A percentile compares a stretch with the other conserved stretches of the same genome.
Conservation (phyloP, 2,329 filamentous ascomycete species). For the Aspergillaceae sp. region DNA sequence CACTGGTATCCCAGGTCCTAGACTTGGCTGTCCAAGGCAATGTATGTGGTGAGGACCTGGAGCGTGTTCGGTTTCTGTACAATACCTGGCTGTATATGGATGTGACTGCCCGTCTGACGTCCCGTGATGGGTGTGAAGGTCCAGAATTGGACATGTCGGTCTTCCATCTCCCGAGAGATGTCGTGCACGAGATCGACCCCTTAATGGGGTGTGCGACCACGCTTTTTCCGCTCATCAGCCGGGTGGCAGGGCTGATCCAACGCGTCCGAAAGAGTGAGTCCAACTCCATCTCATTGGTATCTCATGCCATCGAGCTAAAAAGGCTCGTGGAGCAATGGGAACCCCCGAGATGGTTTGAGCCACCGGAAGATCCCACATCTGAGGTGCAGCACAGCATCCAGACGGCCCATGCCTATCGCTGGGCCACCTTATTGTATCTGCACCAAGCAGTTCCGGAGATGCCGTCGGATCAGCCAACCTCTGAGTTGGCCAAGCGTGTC, state of each 20-base stretch:
- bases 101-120: conserved; percentile 60
- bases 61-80: conserved; percentile 56
- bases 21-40: conserved; percentile 30
- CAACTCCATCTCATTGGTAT: conserved; percentile 55
- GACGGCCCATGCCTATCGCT: conserved; percentile 59
- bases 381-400: conserved; percentile 57
- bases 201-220: conserved; percentile 61
- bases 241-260: conserved; percentile 57
- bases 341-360: conserved; percentile 49
- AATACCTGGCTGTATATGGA: conserved; percentile 69
- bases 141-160: conserved; percentile 33
- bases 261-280: conserved; percentile 47
- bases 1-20: conserved; percentile 54
- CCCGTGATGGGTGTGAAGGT: conserved; percentile 50
- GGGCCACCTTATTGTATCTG: conserved; percentile 57
- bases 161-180: conserved; percentile 35
- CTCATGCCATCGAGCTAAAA: conserved; percentile 55
- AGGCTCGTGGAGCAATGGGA: conserved; percentile 53
- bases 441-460: conserved; percentile 62
- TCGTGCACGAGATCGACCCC: conserved; percentile 55
- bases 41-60: conserved; percentile 40
- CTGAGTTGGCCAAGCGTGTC: conserved; percentile 53
- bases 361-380: conserved; percentile 55
- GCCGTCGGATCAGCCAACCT: conserved; percentile 46
- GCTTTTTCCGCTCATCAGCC: conserved; percentile 60